Conservation (phyloP, 129 eudicot genomes). For the Chrysanthemum seticuspe region DNA sequence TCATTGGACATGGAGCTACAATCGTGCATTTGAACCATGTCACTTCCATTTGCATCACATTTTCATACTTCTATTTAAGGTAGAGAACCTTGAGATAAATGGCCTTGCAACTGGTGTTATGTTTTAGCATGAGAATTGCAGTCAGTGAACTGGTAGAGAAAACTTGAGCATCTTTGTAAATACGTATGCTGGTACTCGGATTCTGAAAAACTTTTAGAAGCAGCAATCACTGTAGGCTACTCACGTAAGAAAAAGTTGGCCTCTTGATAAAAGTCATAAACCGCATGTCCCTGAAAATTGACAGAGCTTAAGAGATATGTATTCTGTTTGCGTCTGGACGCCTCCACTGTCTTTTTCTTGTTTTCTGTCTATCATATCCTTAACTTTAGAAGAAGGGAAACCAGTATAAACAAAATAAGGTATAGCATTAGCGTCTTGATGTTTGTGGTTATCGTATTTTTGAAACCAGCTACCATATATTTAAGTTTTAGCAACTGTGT, state of each 20-base stretch:
- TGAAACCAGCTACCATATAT: neutral
- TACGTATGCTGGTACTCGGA: neutral
- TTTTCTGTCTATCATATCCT: no score
- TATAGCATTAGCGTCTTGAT: neutral
- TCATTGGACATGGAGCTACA: neutral
- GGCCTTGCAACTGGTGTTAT: neutral
- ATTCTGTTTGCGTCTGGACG: no score
- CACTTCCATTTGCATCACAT: neutral
- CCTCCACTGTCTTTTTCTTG: no score
- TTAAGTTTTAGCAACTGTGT: neutral
- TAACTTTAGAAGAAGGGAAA: no score
- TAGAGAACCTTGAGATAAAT: neutral
- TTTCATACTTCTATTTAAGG: neutral
- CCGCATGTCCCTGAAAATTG: no score
- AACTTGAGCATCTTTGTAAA: neutral
- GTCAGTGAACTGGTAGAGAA: neutral
- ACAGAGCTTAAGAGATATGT: no score
- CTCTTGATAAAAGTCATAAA: no score
- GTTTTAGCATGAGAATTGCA: conserved; percentile 8
- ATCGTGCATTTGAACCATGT: neutral
- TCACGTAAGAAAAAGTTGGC: no score
- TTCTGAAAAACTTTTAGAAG: neutral
- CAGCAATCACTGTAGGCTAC: no score
- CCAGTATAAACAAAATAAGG: no score
- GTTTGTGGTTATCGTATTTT: neutral